These are phyloP conservation scores for Cinchona pubescens DNA, from an alignment of 257 asterid species.

Conservation along the genomic window DNA sequence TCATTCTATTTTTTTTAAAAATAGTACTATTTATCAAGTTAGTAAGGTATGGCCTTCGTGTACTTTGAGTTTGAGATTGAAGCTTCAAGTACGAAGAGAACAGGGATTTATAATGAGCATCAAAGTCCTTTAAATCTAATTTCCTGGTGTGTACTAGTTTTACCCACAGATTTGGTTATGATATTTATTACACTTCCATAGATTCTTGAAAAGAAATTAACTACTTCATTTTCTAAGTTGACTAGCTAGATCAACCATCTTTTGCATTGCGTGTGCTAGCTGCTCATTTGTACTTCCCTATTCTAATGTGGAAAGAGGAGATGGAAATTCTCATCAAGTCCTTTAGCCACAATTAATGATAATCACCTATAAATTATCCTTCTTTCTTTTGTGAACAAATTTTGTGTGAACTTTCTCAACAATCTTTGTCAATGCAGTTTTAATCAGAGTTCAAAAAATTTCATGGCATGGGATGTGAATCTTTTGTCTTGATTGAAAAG, in stretches of 20 bases:
- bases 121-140: neutral
- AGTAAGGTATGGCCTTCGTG: slow-evolving; percentile 8
- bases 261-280: neutral
- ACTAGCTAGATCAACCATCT: neutral
- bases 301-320: neutral
- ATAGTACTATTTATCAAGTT: neutral
- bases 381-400: neutral
- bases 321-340: neutral
- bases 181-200: neutral
- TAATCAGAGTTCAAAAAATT: no score
- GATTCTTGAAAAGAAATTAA: neutral
- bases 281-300: neutral
- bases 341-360: neutral
- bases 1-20: neutral
- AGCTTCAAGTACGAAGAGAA: slow-evolving; percentile 1
- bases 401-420: neutral
- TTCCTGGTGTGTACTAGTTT: neutral
- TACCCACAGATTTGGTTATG: neutral
- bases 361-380: neutral
- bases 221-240: neutral
- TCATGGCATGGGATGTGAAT: neutral
- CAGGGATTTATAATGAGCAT: neutral
- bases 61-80: slow-evolving; percentile 6
- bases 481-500: no score
- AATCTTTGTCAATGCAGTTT: neutral